These are phyloP conservation scores for Aspergillus coremiiformis DNA, from an alignment of 495 filamentous ascomycete species.

Conservation along the genomic window DNA sequence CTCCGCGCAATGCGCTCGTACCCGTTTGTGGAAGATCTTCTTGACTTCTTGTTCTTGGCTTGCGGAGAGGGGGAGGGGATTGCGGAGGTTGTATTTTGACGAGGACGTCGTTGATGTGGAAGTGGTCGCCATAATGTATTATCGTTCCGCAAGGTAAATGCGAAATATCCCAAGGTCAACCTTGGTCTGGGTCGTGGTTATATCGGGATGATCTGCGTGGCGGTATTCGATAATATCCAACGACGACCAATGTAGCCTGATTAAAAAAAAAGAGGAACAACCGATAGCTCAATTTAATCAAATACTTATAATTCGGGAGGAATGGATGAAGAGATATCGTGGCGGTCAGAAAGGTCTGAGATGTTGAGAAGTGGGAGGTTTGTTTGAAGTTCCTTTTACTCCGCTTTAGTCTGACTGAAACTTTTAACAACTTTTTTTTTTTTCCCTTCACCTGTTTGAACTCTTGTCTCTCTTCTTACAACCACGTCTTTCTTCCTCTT, in stretches of 20 bases:
- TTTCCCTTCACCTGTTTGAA: neutral
- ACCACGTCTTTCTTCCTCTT: neutral
- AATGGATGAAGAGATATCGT: no score
- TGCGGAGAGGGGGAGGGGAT: conserved; percentile 87
- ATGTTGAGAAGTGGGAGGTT: no score
- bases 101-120: neutral
- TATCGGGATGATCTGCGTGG: no score
- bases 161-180: neutral
- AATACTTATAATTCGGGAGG: no score
- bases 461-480: no score
- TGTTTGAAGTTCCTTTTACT: neutral
- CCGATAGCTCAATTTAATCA: no score
- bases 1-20: conserved; percentile 65
- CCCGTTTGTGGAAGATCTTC: conserved; percentile 81
- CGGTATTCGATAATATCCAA: no score
- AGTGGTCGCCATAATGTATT: neutral
- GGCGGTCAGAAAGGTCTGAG: no score
- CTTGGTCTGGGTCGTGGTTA: no score
- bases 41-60: conserved; percentile 86
- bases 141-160: neutral
- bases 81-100: conserved; percentile 47
- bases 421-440: neutral
- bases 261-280: no score
- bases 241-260: no score
- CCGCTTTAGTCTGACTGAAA: neutral